These are phyloP conservation scores for Pythium rishiriense DNA, from an alignment of 352 stramenopile species.

Conservation along the genomic window DNA sequence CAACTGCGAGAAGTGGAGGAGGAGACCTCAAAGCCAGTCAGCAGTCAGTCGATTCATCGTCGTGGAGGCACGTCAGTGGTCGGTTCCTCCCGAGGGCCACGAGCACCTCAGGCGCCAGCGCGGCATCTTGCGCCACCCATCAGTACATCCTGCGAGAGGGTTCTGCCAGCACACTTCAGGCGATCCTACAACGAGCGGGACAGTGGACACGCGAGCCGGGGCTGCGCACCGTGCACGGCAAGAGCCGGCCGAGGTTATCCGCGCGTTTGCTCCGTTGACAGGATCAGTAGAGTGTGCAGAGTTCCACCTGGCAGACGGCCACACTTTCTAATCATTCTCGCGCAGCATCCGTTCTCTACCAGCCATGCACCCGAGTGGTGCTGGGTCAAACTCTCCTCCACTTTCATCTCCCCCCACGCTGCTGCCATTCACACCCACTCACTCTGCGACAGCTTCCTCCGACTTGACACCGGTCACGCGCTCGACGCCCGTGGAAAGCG, in stretches of 20 bases:
- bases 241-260: neutral
- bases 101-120: neutral
- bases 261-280: neutral
- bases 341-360: neutral
- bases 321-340: neutral
- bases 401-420: neutral
- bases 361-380: neutral
- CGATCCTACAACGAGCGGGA: neutral
- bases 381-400: neutral
- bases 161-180: too few relatives aligned
- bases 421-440: neutral
- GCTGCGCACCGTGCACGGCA: neutral
- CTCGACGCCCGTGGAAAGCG: neutral
- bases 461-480: neutral
- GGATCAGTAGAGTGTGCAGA: neutral
- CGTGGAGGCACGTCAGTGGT: conserved; percentile 1
- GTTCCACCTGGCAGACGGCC: neutral
- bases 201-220: neutral
- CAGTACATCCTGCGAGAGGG: neutral
- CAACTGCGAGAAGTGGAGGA: neutral
- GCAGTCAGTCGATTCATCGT: neutral
- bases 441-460: neutral
- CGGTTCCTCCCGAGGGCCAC: neutral
- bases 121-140: neutral
- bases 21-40: neutral